Evolutionary conservation across 768 basidiomycete genomes (phyloP), one percentile per base, ranked within the genome.

Genomic region (Phaffia tasmanica): DNA sequence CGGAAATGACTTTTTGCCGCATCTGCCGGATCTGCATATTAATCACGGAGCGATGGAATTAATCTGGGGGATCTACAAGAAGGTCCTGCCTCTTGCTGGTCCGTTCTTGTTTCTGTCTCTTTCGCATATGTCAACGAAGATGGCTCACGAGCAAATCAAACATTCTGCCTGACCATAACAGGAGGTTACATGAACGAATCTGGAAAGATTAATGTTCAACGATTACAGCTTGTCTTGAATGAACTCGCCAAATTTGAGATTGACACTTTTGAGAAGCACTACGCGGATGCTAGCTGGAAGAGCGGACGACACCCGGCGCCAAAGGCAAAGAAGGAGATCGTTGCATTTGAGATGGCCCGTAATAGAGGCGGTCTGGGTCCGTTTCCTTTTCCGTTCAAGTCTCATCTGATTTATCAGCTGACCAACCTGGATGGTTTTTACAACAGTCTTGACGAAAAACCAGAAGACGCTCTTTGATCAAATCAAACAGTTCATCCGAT

Each of bases 1-100:
- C 60, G 95, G 95, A 42, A 99, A 98, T 74, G 94, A 97, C 78
- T 98, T 98, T 78, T 77, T 98, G 70, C 95, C 94, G 9, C 89
- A 98, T 78, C 77, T 99, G 65, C 95, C 95, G 5, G 92, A 95
- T 76, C 77, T 99, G 30, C 95, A 98, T 75, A 98, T 99, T 75
- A 91, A 98, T 73, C 90, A 95, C 77, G 95, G 97, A 74, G 95
- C 90, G 19, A 75, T 99, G 70, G 92, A 98, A 78, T 83, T 81
- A 71, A 79, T 99, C 66, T 98, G 95, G 76, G 89, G 90, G 14
- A 88, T 97, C 64, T 99, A 99, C 78, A 97, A 97, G 81, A 86
- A 84, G 74, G 83, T 90, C 35, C 75, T 98, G 27, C 92, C 93
- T 3, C 64, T 53, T 18, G 80, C 80, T 25, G 83, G 84, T 57